phyloP scores from a whole-genome alignment of 1,284 basidiomycete species.

The Cutaneotrichosporon arboriforme region DNA sequence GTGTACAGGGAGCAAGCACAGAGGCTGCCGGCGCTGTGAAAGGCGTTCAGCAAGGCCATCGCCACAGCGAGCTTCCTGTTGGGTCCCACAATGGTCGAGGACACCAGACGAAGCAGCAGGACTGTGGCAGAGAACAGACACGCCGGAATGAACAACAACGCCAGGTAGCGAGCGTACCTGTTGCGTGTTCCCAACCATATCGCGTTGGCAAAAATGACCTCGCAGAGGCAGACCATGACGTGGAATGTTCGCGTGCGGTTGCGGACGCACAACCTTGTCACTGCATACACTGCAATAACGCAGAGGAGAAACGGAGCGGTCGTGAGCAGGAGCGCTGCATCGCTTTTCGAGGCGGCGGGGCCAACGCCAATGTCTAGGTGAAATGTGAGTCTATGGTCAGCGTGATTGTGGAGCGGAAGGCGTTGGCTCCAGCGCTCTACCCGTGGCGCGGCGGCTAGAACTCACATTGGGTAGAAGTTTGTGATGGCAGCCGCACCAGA shows the following conservation, averaged over 20 bases:
- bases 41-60: slow-evolving; percentile 45
- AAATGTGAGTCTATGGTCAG: slow-evolving; percentile 23
- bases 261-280: slow-evolving; percentile 40
- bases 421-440: too few relatives aligned
- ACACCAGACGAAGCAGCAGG: slow-evolving; percentile 44
- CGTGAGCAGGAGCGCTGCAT: slow-evolving; percentile 9
- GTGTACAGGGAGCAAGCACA: slow-evolving; percentile 39
- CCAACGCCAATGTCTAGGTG: too few relatives aligned
- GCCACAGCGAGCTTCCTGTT: slow-evolving; percentile 45
- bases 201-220: slow-evolving; percentile 66
- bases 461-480: slow-evolving; percentile 41
- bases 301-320: slow-evolving; percentile 44
- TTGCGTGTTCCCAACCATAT: slow-evolving; percentile 55
- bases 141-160: slow-evolving; percentile 32
- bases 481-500: slow-evolving; percentile 39
- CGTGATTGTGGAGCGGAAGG: slow-evolving; percentile 41
- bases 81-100: slow-evolving; percentile 43
- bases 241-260: slow-evolving; percentile 28
- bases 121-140: slow-evolving; percentile 44
- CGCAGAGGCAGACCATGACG: slow-evolving; percentile 8
- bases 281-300: slow-evolving; percentile 31
- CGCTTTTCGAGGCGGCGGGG: too few relatives aligned
- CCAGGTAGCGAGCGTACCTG: slow-evolving; percentile 41
- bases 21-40: slow-evolving; percentile 46
- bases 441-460: too few relatives aligned